phyloP scores from a whole-genome alignment of 2,329 filamentous ascomycete genomes.

The Trichoderma semiorbis region DNA sequence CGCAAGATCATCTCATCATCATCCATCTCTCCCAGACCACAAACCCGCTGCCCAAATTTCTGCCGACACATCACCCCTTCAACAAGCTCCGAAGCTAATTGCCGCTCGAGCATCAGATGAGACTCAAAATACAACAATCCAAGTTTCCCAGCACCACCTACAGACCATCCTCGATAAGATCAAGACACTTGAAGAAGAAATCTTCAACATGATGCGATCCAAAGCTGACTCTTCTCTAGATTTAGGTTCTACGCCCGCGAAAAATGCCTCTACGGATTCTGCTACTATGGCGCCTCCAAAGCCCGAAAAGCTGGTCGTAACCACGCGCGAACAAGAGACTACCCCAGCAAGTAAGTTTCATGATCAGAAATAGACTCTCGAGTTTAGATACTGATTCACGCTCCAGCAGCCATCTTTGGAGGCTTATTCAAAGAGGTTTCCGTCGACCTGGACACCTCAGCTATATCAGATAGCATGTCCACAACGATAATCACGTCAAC shows the following conservation, averaged over 20 bases:
- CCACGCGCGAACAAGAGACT: not conserved
- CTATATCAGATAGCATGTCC: not conserved
- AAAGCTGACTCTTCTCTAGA: not conserved
- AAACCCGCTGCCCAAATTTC: conserved; percentile 17
- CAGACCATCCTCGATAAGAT: conserved; percentile 30
- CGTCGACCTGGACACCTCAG: not conserved
- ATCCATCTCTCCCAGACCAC: not conserved
- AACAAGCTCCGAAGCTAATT: conserved; percentile 18
- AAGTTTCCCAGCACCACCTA: conserved; percentile 26
- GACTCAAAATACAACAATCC: conserved; percentile 24
- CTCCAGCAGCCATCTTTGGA: not conserved
- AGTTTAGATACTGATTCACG: not conserved
- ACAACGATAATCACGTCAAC: conserved; percentile 7
- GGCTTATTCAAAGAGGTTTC: not conserved
- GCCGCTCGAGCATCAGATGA: conserved; percentile 27
- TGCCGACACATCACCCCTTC: conserved; percentile 17
- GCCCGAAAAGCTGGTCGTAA: not conserved
- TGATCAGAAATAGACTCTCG: no score
- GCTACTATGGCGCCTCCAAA: not conserved
- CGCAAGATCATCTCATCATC: not conserved
- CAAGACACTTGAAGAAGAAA: conserved; percentile 28
- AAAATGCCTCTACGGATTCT: not conserved
- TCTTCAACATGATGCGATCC: conserved; percentile 26
- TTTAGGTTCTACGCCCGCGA: not conserved
- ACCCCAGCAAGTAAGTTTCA: not conserved